Base-by-base conservation (phyloP, 2,329 filamentous ascomycete species). In the Ophiostoma triangulosporum region DNA sequence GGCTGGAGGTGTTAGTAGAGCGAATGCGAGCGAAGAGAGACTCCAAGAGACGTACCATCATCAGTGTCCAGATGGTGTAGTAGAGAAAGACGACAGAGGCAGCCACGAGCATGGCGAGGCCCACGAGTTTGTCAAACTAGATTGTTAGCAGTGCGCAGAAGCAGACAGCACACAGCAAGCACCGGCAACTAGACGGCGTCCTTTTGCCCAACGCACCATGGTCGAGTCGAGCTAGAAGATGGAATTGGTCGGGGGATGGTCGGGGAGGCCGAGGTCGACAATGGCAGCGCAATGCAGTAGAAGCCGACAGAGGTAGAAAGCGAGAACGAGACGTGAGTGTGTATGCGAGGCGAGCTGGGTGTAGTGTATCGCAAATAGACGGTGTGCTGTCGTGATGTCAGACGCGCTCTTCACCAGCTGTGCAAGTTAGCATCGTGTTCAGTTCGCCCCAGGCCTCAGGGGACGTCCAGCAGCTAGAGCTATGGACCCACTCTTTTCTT, bases 21-120 rank as follows among this genome's bases (percentile, higher is more conserved):
- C 22, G 27, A 50, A 6, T 15, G 40, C 9, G 33, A 35, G 11
- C 11, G 33, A 35, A 27, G n/a, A 22, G 6, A n/a, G 12, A 15
- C 11, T 24, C 6, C 4, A 20, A 7, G 14, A 24, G 6, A 63
- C 71, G 56, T 80, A 96, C 93, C 87, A 98, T 97, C 61, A 97
- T 78, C 60, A 98, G 78, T 27, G 93, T 95, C 93, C 93, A 98
- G 70, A 95, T 80, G 59, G 88, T 93, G 75, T 98, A 98, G 80
- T 98, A 98, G 64, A 78, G 71, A 64, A 81, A 81, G 64, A 81
- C 74, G 68, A 78, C 74, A 59, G 77, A 74, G 64, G 78, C 76
- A 68, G 76, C 78, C 77, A 79, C 77, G 68, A 81, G 75, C 78
- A 81, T 81, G 77, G 78, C 76, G 74, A 80, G 73, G 66, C 78